Conservation (phyloP, 331 rosid genomes). For the Saraca asoca region DNA sequence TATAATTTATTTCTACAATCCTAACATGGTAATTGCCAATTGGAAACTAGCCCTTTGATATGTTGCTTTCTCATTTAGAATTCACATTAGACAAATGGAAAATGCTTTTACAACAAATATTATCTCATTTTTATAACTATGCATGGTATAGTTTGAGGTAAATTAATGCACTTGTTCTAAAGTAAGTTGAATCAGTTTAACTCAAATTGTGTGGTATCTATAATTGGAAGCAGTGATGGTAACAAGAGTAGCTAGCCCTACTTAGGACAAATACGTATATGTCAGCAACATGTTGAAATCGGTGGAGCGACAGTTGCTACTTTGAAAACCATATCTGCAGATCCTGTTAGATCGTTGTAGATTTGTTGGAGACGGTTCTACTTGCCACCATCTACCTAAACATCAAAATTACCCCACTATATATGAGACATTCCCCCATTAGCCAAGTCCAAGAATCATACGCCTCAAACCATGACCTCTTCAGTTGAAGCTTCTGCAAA, state of each 20-base stretch:
- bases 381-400: slow-evolving; percentile 65
- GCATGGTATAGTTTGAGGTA: too few species aligned
- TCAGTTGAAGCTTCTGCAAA: slow-evolving; percentile 27
- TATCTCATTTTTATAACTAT: too few species aligned
- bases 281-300: slow-evolving; percentile 26
- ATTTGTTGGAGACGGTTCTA: slow-evolving; percentile 74
- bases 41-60: neutral
- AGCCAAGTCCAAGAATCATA: neutral
- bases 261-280: too few species aligned
- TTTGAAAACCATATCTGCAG: slow-evolving; percentile 21
- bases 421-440: too few species aligned
- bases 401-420: neutral
- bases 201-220: too few species aligned
- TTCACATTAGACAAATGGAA: neutral
- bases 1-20: too few species aligned
- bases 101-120: too few species aligned
- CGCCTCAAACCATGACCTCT: slow-evolving; percentile 47
- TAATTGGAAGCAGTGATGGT: too few species aligned
- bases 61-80: slow-evolving; percentile 17
- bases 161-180: too few species aligned
- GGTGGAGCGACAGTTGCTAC: slow-evolving; percentile 44
- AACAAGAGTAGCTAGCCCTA: too few species aligned
- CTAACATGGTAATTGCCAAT: too few species aligned
- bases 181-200: too few species aligned
- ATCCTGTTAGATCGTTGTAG: slow-evolving; percentile 30